A percentile compares a stretch with the other conserved stretches of the same genome.
phyloP scores from a whole-genome alignment of 179 eudicot genomes.

The Vitellaria paradoxa region DNA sequence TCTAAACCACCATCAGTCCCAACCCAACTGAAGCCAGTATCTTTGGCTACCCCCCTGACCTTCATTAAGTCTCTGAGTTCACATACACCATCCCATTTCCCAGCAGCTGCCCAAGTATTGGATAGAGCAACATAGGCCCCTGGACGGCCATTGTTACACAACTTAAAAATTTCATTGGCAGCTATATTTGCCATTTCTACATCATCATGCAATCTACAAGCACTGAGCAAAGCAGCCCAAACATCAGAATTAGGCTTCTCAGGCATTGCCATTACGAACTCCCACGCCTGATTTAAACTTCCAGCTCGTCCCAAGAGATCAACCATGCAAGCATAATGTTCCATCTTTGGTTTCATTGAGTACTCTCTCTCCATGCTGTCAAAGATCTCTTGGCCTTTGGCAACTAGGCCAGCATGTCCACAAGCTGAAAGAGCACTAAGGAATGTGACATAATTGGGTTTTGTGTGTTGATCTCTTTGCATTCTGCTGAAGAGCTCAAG shows the following conservation, averaged over 20 bases:
- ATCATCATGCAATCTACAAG: constrained; percentile 72
- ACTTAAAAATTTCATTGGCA: constrained; percentile 65
- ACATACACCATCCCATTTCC: constrained; percentile 76
- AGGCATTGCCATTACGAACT: constrained; percentile 64
- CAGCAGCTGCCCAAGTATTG: constrained; percentile 76
- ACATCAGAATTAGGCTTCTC: constrained; percentile 86
- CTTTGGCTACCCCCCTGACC: constrained; percentile 60
- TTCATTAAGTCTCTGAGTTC: constrained; percentile 81
- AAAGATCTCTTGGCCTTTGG: constrained; percentile 63
- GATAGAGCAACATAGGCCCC: constrained; percentile 87
- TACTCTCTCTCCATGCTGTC: constrained; percentile 69
- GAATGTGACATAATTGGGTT: constrained; percentile 75
- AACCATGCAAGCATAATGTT: constrained; percentile 93
- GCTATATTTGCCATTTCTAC: constrained; percentile 69
- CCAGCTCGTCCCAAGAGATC: constrained; percentile 88
- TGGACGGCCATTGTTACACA: constrained; percentile 47
- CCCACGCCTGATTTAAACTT: constrained; percentile 57
- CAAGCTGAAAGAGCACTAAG: constrained; percentile 78
- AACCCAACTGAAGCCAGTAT: constrained; percentile 78
- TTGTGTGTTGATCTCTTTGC: constrained; percentile 31
- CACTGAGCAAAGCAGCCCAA: constrained; percentile 87
- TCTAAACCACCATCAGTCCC: constrained; percentile 44
- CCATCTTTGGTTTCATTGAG: constrained; percentile 79
- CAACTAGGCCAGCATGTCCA: constrained; percentile 71
- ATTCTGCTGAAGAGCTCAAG: constrained; percentile 53